Conservation (phyloP, 306 rosid genomes). For the Sindora glabra region DNA sequence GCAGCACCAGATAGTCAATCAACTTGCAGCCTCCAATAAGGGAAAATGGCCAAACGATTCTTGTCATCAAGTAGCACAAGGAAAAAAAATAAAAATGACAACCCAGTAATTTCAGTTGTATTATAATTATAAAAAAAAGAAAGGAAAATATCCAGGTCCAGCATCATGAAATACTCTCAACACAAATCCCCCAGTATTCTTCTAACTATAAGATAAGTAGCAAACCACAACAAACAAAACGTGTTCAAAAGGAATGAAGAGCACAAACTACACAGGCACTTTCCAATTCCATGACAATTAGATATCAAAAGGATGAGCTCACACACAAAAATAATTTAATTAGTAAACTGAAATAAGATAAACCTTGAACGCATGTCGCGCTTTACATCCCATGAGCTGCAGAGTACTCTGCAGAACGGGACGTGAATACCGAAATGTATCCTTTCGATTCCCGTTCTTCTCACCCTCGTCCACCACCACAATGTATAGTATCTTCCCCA, state of each 20-base stretch:
- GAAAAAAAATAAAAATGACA: too few relatives aligned
- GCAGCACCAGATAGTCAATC: too few relatives aligned
- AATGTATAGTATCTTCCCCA: background rate
- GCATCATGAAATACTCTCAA: background rate
- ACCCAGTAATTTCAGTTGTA: too few relatives aligned
- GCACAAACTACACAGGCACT: background rate
- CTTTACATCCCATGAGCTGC: slow-evolving; percentile 91
- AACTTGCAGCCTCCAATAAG: too few relatives aligned
- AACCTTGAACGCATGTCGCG: slow-evolving; percentile 62
- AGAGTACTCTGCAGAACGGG: slow-evolving; percentile 73
- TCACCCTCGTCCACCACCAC: slow-evolving; percentile 55
- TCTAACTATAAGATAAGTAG: background rate
- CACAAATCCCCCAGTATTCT: background rate
- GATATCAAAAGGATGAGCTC: background rate
- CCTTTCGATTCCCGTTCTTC: slow-evolving; percentile 36
- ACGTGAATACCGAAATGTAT: slow-evolving; percentile 73
- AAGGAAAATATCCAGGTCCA: slow-evolving; percentile 26
- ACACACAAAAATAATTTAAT: too few relatives aligned
- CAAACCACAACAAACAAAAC: background rate
- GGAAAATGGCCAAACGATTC: too few relatives aligned
- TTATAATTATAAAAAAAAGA: too few relatives aligned
- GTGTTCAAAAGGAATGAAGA: background rate
- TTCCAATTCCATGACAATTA: too few relatives aligned
- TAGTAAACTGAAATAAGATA: background rate
- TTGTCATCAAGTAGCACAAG: too few relatives aligned